phyloP scores from a whole-genome alignment of 345 rosid species.

The sweet orange (Citrus sinensis) region DVS_A1.0 CM039161.1:22992001-22992500 shows the following conservation, averaged over 20 bases:
- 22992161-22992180: constrained; percentile 24
- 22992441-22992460: not conserved
- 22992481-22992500: not conserved
- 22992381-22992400: not conserved
- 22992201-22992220: not conserved
- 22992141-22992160: constrained; percentile 7
- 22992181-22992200: constrained; percentile 12
- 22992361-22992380: not conserved
- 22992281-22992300: constrained; percentile 9
- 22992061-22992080: constrained; percentile 46
- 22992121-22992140: constrained; percentile 34
- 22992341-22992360: too few species aligned
- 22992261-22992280: not conserved
- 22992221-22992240: constrained; percentile 21
- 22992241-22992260: constrained; percentile 18
- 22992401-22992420: not conserved
- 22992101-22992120: constrained; percentile 40
- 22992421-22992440: not conserved
- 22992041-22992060: constrained; percentile 48
- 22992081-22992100: constrained; percentile 61
- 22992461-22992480: not conserved
- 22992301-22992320: not conserved
- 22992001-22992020: not conserved
- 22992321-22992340: not conserved
- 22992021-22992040: constrained; percentile 23